A percentile compares a stretch with the other conserved stretches of the same genome.
Evolutionary conservation across 2,329 filamentous ascomycete genomes (phyloP).

Genomic region (Exophiala sideris): DNA sequence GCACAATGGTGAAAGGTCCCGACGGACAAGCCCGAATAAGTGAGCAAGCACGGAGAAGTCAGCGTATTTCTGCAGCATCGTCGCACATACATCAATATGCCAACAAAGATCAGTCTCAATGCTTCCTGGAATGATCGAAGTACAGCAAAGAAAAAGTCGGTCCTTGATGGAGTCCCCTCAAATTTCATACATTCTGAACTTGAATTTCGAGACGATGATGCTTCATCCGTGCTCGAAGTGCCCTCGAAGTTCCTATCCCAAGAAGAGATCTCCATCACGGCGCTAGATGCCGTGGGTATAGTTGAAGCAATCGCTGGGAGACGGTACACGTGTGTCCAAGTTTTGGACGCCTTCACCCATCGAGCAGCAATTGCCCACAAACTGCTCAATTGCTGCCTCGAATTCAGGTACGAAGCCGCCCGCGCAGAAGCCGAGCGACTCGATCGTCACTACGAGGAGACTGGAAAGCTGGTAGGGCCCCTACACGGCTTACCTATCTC

Average conservation of each 20-base stretch:
- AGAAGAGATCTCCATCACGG: neutral
- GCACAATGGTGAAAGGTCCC: neutral
- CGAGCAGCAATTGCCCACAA: neutral
- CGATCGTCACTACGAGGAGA: neutral
- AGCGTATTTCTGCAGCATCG: neutral
- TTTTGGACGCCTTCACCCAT: neutral
- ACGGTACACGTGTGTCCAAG: neutral
- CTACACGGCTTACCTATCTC: constrained; percentile 61
- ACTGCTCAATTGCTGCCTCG: neutral
- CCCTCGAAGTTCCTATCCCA: neutral
- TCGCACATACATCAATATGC: neutral
- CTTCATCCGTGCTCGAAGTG: neutral
- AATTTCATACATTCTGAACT: neutral
- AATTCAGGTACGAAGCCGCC: neutral
- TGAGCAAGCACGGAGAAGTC: neutral
- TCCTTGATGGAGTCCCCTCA: neutral
- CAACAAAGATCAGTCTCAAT: neutral
- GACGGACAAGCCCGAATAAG: neutral
- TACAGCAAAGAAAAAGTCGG: neutral
- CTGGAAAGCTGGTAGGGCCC: constrained; percentile 44
- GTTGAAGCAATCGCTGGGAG: neutral
- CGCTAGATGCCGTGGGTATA: neutral
- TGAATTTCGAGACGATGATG: neutral
- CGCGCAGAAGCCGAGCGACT: neutral
- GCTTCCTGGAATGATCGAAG: neutral